These are phyloP conservation scores for Penicillium cinerascens DNA, from an alignment of 495 filamentous ascomycete species.

Conservation along the genomic window DNA sequence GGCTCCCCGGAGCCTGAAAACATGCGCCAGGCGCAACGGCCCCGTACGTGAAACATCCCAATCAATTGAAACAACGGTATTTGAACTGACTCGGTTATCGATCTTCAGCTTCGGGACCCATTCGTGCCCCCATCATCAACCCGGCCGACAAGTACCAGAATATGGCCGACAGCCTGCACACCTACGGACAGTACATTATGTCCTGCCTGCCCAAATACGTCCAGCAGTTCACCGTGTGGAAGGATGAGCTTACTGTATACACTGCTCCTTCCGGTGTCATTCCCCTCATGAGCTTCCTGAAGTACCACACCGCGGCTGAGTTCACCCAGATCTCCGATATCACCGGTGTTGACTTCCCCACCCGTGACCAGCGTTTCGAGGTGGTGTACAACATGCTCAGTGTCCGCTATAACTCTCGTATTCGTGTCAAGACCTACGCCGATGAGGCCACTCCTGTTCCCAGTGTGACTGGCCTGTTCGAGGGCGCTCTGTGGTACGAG, in stretches of 20 bases:
- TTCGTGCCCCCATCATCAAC: conserved; percentile 80
- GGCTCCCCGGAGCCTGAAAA: conserved; percentile 52
- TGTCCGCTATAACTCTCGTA: conserved; percentile 90
- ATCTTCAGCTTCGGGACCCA: conserved; percentile 52
- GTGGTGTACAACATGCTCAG: conserved; percentile 97
- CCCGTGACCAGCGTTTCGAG: conserved; percentile 91
- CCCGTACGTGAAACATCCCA: conserved; percentile 45
- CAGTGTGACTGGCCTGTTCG: conserved; percentile 77
- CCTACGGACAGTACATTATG: conserved; percentile 94
- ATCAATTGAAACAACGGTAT: conserved; percentile 4
- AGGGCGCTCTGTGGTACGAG: conserved; percentile 99
- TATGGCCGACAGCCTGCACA: conserved; percentile 80
- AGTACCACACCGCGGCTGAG: conserved; percentile 95
- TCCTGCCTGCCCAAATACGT: conserved; percentile 96
- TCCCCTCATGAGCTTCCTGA: conserved; percentile 91
- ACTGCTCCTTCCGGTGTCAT: conserved; percentile 83
- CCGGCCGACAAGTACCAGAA: conserved; percentile 87
- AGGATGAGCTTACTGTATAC: conserved; percentile 95
- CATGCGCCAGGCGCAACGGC: conserved; percentile 62
- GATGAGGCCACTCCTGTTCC: conserved; percentile 96
- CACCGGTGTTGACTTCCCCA: conserved; percentile 93
- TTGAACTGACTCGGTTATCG: conserved; percentile 18
- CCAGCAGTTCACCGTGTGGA: conserved; percentile 99
- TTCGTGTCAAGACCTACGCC: conserved; percentile 98
- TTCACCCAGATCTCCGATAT: conserved; percentile 91